Evolutionary conservation across 805 yeast species (phyloP).

Genomic region (Pichia membranifaciens): DNA sequence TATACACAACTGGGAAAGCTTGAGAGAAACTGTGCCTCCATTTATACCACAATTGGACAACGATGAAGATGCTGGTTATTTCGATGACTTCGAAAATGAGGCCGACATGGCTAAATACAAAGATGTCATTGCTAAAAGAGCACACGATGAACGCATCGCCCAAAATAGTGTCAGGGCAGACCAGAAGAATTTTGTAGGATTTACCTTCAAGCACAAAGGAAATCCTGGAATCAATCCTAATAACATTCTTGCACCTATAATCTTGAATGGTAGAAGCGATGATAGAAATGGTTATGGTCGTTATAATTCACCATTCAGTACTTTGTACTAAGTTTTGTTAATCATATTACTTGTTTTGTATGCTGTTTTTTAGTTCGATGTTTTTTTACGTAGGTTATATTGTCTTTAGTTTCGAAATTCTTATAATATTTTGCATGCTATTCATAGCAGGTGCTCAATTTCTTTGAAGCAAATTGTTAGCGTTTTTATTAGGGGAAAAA

Average conservation of each 20-base stretch:
- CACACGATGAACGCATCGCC: slow-evolving; percentile 73
- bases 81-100: slow-evolving; percentile 95
- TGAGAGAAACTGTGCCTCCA: slow-evolving; percentile 78
- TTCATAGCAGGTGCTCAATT: no score
- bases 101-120: slow-evolving; percentile 96
- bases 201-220: slow-evolving; percentile 84
- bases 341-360: slow-evolving; percentile 10
- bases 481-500: no score
- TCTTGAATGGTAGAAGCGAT: slow-evolving; percentile 22
- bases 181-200: slow-evolving; percentile 81
- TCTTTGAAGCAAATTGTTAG: no score
- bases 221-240: slow-evolving; percentile 45
- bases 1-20: slow-evolving; percentile 58
- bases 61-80: slow-evolving; percentile 97
- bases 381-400: background rate
- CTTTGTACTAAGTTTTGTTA: slow-evolving; percentile 20
- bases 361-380: background rate
- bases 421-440: no score
- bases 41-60: slow-evolving; percentile 95
- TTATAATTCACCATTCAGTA: slow-evolving; percentile 32
- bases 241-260: slow-evolving; percentile 30
- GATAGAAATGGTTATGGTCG: slow-evolving; percentile 20
- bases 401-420: no score
- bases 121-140: slow-evolving; percentile 91
- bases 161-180: slow-evolving; percentile 55